A percentile compares a stretch with the other conserved stretches of the same genome.
These are phyloP conservation scores for Tolypocladium inflatum DNA, from an alignment of 2,329 filamentous ascomycete genomes.

Conservation along the genomic window DNA sequence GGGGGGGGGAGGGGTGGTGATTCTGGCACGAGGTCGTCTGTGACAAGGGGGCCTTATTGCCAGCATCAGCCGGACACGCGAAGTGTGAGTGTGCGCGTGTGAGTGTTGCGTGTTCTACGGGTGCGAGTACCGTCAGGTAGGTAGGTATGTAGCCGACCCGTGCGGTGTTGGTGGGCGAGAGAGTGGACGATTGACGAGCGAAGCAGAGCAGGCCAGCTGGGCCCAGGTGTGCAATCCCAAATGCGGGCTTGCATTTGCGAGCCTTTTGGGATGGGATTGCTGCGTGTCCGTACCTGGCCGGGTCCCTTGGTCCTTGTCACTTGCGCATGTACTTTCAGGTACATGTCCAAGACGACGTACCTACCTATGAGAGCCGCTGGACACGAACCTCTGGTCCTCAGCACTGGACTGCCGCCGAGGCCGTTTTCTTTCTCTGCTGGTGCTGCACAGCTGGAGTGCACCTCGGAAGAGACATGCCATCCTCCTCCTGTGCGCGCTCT, in stretches of 20 bases:
- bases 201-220: background rate
- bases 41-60: background rate
- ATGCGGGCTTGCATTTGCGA: background rate
- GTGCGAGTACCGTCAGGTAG: background rate
- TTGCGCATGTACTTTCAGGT: no score
- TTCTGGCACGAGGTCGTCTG: background rate
- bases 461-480: no score
- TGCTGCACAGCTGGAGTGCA: no score
- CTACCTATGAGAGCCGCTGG: background rate
- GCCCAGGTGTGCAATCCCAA: background rate
- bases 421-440: background rate
- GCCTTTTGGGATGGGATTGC: no score
- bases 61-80: background rate
- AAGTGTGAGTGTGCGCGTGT: background rate
- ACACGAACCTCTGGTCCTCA: background rate
- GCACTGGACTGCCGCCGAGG: no score
- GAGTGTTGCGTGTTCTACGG: background rate
- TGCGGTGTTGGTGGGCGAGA: no score
- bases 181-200: background rate
- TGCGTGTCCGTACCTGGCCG: no score
- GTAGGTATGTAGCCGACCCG: background rate
- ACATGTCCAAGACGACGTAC: no score
- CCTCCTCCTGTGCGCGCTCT: no score
- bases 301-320: background rate
- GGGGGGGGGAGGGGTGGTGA: background rate